A percentile compares a stretch with the other conserved stretches of the same genome.
Conservation (phyloP, 768 basidiomycete genomes). For the Serpula lacrymans region DNA sequence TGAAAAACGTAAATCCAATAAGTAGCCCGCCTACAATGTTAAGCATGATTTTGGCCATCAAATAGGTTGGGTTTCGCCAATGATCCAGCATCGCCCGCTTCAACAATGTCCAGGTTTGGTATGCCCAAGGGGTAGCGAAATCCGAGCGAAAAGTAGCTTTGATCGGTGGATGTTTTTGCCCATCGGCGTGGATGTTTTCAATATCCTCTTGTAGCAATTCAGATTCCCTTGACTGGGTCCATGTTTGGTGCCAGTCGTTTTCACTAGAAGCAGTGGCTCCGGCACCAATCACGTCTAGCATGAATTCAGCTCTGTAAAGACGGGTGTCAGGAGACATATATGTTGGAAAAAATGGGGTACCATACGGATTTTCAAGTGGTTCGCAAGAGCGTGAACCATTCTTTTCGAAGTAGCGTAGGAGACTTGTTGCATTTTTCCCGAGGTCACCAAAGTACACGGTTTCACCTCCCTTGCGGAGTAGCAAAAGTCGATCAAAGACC, state of each 20-base stretch:
- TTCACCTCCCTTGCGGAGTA: constrained; percentile 75
- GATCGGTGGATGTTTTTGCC: constrained; percentile 38
- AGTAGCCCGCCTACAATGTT: constrained; percentile 54
- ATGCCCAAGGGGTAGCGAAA: constrained; percentile 52
- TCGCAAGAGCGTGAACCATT: constrained; percentile 65
- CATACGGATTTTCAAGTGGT: constrained; percentile 64
- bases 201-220: constrained; percentile 35
- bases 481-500: constrained; percentile 74
- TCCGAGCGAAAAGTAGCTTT: constrained; percentile 35
- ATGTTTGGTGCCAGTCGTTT: constrained; percentile 61
- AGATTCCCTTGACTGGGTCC: constrained; percentile 50
- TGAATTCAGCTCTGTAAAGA: constrained; percentile 49
- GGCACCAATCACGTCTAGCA: constrained; percentile 73
- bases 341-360: constrained; percentile 43
- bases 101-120: constrained; percentile 44
- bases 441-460: constrained; percentile 68
- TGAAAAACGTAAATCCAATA: constrained; percentile 62
- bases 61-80: constrained; percentile 58
- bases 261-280: constrained; percentile 57
- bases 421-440: constrained; percentile 53
- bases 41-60: constrained; percentile 55
- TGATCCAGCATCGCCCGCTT: constrained; percentile 43
- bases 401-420: constrained; percentile 75
- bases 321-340: constrained; percentile 50
- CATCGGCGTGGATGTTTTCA: constrained; percentile 45